A percentile compares a stretch with the other conserved stretches of the same genome.
Evolutionary conservation across 2,329 filamentous ascomycete species (phyloP).

Genomic region (Nigrospora sphaerica): DNA sequence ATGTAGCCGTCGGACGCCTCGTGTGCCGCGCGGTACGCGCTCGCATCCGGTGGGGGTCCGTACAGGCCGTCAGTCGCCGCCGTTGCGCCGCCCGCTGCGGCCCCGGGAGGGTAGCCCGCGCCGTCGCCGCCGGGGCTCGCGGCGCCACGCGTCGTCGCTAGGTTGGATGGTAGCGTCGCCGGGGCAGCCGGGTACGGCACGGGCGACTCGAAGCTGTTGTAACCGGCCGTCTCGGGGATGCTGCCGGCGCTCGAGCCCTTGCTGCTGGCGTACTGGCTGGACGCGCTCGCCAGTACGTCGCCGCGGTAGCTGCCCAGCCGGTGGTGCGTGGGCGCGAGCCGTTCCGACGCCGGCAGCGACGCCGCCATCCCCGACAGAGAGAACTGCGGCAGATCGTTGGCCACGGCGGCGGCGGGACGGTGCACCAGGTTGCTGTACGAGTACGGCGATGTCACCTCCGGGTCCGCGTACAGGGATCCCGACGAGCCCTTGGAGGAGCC

Average conservation of each 20-base stretch:
- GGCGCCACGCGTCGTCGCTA: not conserved
- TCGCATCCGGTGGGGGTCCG: constrained; percentile 6
- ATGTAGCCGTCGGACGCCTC: constrained; percentile 16
- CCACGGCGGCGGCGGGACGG: constrained; percentile 19
- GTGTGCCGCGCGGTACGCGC: constrained; percentile 12
- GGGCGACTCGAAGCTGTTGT: constrained; percentile 12
- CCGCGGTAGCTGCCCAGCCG: constrained; percentile 22
- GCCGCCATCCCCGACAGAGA: constrained; percentile 34
- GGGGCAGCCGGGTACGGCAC: constrained; percentile 9
- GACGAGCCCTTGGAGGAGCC: constrained; percentile 14
- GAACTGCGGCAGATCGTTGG: constrained; percentile 26
- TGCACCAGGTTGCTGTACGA: constrained; percentile 28
- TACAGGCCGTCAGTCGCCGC: constrained; percentile 11
- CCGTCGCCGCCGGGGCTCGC: no score
- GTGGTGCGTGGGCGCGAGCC: constrained; percentile 27
- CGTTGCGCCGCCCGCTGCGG: not conserved
- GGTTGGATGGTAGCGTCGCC: constrained; percentile 7
- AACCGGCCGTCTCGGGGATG: constrained; percentile 20
- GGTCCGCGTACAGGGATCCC: constrained; percentile 26
- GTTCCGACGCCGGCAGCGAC: constrained; percentile 25
- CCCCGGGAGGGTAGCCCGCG: no score
- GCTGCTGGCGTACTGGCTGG: constrained; percentile 12
- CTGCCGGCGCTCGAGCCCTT: constrained; percentile 11
- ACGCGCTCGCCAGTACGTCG: constrained; percentile 11
- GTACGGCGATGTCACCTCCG: constrained; percentile 20